Conservation (phyloP, 2,329 filamentous ascomycete genomes). For the Penicillium sp. region DNA sequence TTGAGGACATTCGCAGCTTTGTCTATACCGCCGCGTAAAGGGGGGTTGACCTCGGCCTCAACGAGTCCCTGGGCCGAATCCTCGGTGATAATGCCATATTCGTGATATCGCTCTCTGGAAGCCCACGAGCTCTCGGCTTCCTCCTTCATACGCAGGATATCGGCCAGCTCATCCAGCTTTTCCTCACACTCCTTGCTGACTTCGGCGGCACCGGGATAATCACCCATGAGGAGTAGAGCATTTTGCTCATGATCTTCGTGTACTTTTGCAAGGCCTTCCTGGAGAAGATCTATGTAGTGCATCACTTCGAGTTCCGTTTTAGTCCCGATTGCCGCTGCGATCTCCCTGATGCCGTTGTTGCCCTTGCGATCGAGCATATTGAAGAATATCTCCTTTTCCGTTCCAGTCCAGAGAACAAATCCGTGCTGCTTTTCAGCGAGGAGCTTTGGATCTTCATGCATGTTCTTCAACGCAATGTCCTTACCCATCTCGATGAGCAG, state of each 20-base stretch:
- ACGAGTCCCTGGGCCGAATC: constrained; percentile 29
- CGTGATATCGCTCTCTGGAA: constrained; percentile 58
- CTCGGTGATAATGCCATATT: constrained; percentile 60
- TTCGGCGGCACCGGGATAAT: constrained; percentile 68
- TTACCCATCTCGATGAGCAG: constrained; percentile 55
- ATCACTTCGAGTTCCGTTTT: constrained; percentile 72
- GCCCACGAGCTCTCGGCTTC: constrained; percentile 56
- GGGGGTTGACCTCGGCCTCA: constrained; percentile 22
- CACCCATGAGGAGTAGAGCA: constrained; percentile 45
- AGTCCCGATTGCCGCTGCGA: constrained; percentile 59
- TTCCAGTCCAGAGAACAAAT: constrained; percentile 61
- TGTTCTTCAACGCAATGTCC: constrained; percentile 11
- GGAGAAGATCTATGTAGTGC: constrained; percentile 62
- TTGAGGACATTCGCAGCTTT: constrained; percentile 56
- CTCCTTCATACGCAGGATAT: constrained; percentile 60
- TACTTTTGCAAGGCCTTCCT: constrained; percentile 45
- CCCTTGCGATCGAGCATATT: constrained; percentile 60
- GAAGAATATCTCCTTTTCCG: constrained; percentile 69
- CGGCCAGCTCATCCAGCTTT: constrained; percentile 63
- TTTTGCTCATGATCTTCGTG: constrained; percentile 33
- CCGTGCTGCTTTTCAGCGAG: constrained; percentile 58
- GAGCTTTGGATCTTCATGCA: constrained; percentile 12
- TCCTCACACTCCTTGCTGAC: constrained; percentile 61
- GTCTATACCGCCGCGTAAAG: constrained; percentile 35
- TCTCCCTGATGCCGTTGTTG: constrained; percentile 55